Evolutionary conservation across 345 rosid species (phyloP).

Genomic region (Hibiscus tridactylites): DNA sequence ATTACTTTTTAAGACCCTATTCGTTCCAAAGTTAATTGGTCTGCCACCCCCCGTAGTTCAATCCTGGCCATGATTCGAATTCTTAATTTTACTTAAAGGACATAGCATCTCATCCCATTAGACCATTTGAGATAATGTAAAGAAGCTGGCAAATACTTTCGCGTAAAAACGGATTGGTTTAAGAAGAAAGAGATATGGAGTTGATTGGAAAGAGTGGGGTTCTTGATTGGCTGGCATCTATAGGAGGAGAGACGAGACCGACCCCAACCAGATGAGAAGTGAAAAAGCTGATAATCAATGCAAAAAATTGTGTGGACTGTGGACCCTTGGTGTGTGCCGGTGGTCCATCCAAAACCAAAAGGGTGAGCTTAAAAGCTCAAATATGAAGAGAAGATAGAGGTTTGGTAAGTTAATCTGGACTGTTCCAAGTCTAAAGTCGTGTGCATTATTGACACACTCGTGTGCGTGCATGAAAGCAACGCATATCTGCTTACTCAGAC

Average conservation of each 20-base stretch:
- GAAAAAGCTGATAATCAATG: constrained; percentile 5
- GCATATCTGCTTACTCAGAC: neutral
- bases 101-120: too few relatives aligned
- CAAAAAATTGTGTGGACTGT: constrained; percentile 2
- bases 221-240: constrained; percentile 21
- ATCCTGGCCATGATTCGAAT: too few relatives aligned
- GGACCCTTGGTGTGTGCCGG: neutral
- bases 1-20: too few relatives aligned
- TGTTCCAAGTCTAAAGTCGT: neutral
- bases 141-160: too few relatives aligned
- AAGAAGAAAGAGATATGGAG: too few relatives aligned
- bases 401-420: neutral
- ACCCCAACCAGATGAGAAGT: constrained; percentile 13
- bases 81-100: too few relatives aligned
- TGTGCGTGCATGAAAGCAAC: constrained; percentile 1
- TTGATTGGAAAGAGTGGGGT: neutral
- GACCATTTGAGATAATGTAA: too few relatives aligned
- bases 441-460: neutral
- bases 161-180: too few relatives aligned
- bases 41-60: too few relatives aligned
- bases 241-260: constrained; percentile 4
- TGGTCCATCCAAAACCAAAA: constrained; percentile 6
- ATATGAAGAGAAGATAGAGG: neutral
- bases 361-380: neutral
- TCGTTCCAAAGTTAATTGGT: too few relatives aligned